These are phyloP conservation scores for Termitomyces eurrhizus DNA, from an alignment of 768 basidiomycete genomes.

Conservation along the genomic window DNA sequence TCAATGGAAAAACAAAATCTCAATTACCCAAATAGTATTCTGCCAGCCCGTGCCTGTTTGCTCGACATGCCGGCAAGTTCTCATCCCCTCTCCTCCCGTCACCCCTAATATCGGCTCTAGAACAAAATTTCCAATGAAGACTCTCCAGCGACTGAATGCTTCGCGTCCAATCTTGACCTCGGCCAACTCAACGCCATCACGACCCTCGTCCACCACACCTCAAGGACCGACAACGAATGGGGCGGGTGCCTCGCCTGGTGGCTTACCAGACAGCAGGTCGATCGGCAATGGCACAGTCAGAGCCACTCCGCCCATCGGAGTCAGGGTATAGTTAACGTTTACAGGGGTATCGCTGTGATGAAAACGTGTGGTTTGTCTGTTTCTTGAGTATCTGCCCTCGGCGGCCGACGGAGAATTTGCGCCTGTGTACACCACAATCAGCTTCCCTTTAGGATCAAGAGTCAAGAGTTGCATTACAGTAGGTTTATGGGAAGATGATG, in stretches of 20 bases:
- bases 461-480: slow-evolving; percentile 40
- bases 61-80: slow-evolving; percentile 83
- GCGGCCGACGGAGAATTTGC: slow-evolving; percentile 38
- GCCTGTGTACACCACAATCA: slow-evolving; percentile 24
- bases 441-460: neutral
- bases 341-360: slow-evolving; percentile 52
- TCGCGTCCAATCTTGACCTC: slow-evolving; percentile 33
- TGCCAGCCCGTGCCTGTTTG: slow-evolving; percentile 93
- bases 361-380: slow-evolving; percentile 39
- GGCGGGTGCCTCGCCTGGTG: neutral
- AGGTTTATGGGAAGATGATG: slow-evolving; percentile 49
- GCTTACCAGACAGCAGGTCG: slow-evolving; percentile 16
- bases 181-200: slow-evolving; percentile 21
- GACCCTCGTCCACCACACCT: slow-evolving; percentile 29
- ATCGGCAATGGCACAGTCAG: slow-evolving; percentile 15
- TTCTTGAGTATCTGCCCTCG: slow-evolving; percentile 12
- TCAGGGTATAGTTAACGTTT: slow-evolving; percentile 8
- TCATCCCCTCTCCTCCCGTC: neutral
- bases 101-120: slow-evolving; percentile 33
- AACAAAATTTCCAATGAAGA: slow-evolving; percentile 94
- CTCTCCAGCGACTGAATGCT: slow-evolving; percentile 76
- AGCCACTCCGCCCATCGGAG: slow-evolving; percentile 14
- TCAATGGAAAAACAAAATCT: neutral
- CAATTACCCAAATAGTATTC: slow-evolving; percentile 58
- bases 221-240: slow-evolving; percentile 22